These are phyloP conservation scores for Mortierella sp. DNA, from an alignment of 371 early-diverging fungal genomes.

Conservation along the genomic window DNA sequence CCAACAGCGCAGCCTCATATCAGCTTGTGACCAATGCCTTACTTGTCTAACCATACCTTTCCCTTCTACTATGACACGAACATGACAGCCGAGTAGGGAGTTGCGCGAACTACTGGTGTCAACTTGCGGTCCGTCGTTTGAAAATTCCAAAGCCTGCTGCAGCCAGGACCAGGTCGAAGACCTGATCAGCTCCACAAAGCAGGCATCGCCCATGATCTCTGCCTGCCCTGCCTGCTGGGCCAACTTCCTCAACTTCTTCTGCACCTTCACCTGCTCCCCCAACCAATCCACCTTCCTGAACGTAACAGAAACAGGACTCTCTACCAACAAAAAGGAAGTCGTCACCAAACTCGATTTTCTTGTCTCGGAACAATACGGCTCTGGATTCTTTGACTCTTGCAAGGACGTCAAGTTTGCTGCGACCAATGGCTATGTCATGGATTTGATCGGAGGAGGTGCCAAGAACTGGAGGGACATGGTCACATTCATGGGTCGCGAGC, in stretches of 20 bases:
- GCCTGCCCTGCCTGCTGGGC: conserved; percentile 86
- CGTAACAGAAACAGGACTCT: conserved; percentile 61
- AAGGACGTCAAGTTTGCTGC: conserved; percentile 82
- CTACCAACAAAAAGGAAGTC: conserved; percentile 47
- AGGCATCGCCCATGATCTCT: conserved; percentile 70
- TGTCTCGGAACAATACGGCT: conserved; percentile 72
- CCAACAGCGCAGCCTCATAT: background rate
- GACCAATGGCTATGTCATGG: conserved; percentile 80
- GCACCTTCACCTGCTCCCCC: conserved; percentile 80
- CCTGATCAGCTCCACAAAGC: conserved; percentile 65
- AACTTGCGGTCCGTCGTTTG: conserved; percentile 71
- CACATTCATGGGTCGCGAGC: conserved; percentile 73
- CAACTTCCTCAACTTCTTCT: conserved; percentile 81
- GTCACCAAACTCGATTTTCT: conserved; percentile 71
- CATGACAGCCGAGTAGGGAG: conserved; percentile 57
- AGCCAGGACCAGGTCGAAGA: conserved; percentile 68
- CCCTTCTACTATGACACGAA: background rate
- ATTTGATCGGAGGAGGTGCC: conserved; percentile 83
- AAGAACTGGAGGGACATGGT: conserved; percentile 77
- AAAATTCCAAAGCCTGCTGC: conserved; percentile 73
- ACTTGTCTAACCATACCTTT: background rate
- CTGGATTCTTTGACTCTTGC: conserved; percentile 79
- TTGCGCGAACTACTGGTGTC: conserved; percentile 66
- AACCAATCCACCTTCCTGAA: conserved; percentile 81
- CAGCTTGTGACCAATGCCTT: background rate